Percentiles rank a stretch among this genome's conserved stretches.
These are phyloP conservation scores for Aspergillus amoenus DNA, from an alignment of 2,329 filamentous ascomycete genomes.

Conservation along the genomic window DNA sequence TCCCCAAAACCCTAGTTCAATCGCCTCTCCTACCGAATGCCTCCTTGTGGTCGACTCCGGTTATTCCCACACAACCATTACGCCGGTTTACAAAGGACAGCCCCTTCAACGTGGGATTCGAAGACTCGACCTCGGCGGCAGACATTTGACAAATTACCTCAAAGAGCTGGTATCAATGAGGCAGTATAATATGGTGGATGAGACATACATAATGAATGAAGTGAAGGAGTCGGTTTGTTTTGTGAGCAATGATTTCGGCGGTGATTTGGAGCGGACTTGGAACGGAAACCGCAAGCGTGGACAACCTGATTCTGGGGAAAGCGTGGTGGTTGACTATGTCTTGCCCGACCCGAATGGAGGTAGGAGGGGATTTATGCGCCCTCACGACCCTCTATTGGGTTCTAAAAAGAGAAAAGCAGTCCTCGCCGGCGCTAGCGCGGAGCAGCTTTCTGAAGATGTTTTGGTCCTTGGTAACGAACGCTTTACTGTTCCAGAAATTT, in stretches of 20 bases:
- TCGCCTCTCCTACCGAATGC: constrained; percentile 66
- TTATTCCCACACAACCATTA: constrained; percentile 89
- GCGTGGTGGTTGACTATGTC: constrained; percentile 84
- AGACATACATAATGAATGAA: constrained; percentile 89
- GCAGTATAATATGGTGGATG: constrained; percentile 94
- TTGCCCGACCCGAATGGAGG: constrained; percentile 73
- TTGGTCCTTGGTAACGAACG: constrained; percentile 88
- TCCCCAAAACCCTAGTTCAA: constrained; percentile 39
- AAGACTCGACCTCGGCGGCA: constrained; percentile 86
- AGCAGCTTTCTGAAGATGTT: constrained; percentile 67
- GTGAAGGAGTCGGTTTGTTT: constrained; percentile 92
- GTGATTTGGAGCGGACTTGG: constrained; percentile 80
- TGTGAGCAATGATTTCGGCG: constrained; percentile 72
- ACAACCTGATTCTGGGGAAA: constrained; percentile 27
- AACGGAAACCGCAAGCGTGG: constrained; percentile 62
- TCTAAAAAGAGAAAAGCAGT: constrained; percentile 52
- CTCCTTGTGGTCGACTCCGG: constrained; percentile 88
- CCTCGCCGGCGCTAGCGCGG: constrained; percentile 47
- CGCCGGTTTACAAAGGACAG: constrained; percentile 77
- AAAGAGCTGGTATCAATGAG: constrained; percentile 85
- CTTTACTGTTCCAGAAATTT: constrained; percentile 82
- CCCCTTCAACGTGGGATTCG: constrained; percentile 79
- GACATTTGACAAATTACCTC: constrained; percentile 88
- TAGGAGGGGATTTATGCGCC: constrained; percentile 68
- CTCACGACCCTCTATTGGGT: constrained; percentile 70